Base-by-base conservation (phyloP, 495 filamentous ascomycete species). In the Neurospora tetraspora region DNA sequence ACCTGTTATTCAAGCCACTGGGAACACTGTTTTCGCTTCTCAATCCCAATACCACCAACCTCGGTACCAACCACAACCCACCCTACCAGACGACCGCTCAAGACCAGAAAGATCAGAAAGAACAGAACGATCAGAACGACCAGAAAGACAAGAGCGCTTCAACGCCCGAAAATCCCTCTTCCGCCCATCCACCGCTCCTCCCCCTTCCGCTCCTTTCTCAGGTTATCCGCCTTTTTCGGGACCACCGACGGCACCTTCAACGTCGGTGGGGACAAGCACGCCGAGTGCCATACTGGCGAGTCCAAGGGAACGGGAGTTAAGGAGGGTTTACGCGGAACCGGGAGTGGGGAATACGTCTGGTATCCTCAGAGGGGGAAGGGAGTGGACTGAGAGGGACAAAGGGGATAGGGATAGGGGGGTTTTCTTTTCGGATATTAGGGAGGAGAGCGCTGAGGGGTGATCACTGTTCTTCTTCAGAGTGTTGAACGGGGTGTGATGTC, bases 251-350 rank as follows among this genome's bases (percentile, higher is more conserved):
- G 53, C 53, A 2, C 47, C 23, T 2, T 61, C 47, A 0, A 61
- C 47, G 0, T 61, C 47, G 5, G 34, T 36, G 5, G 34, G 34
- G 34, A 36, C 34, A 36, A 36, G n/a, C n/a, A n/a, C 34, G 34
- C 34, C 34, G 34, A 36, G 34, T 5, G 34, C 34, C 5, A 36
- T 80, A 0, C 70, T 82, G 5, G 70, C 80, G 1, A 75, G 75
- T 23, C 80, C 80, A 0, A 71, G 76, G 43, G 80, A 82, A 59
- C 43, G 79, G 16, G 74, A 78, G 69, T 37, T 82, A 36, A 73
- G 80, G 40, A 69, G 42, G 39, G 69, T 65, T 42, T 80, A 81
- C 68, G 38, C 42, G 8, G n/a, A 53, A 6, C 69, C 53, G 47
- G 36, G 65, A n/a, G 53, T 34, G 20, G 36, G 31, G 5, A 42